Conservation (phyloP, 192 early-diverging fungal species). For the Chytriomyces confervae region DNA sequence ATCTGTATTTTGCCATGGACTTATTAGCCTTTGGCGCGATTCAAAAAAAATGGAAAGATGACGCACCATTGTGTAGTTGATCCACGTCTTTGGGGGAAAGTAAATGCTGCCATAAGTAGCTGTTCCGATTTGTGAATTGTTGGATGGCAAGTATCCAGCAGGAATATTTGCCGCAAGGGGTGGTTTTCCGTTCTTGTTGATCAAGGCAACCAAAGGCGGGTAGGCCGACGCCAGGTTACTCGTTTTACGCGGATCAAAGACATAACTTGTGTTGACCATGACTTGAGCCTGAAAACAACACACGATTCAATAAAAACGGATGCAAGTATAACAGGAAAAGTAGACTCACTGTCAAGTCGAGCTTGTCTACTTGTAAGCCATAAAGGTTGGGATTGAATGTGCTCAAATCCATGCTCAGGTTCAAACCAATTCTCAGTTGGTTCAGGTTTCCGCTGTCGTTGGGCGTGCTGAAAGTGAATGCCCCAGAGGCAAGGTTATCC, state of each 20-base stretch:
- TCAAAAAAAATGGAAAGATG: too few species aligned
- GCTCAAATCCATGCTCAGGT: conserved; percentile 13
- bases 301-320: not conserved
- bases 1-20: not conserved
- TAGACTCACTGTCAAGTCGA: conserved; percentile 27
- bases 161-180: not conserved
- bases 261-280: conserved; percentile 20
- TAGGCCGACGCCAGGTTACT: not conserved
- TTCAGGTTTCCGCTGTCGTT: conserved; percentile 25
- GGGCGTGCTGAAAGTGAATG: conserved; percentile 25
- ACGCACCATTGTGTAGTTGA: conserved; percentile 30
- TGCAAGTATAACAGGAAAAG: not conserved
- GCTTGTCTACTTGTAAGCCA: conserved; percentile 20
- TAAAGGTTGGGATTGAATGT: conserved; percentile 31
- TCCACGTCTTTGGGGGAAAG: conserved; percentile 26
- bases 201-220: not conserved
- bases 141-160: conserved; percentile 5
- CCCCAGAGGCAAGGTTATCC: not conserved
- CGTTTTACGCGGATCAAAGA: conserved; percentile 17
- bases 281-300: conserved; percentile 17
- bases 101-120: conserved; percentile 21
- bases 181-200: not conserved
- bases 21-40: too few species aligned
- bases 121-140: conserved; percentile 29
- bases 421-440: conserved; percentile 7